phyloP scores from a whole-genome alignment of 257 asterid genomes.

The Solanum chilense region DNA sequence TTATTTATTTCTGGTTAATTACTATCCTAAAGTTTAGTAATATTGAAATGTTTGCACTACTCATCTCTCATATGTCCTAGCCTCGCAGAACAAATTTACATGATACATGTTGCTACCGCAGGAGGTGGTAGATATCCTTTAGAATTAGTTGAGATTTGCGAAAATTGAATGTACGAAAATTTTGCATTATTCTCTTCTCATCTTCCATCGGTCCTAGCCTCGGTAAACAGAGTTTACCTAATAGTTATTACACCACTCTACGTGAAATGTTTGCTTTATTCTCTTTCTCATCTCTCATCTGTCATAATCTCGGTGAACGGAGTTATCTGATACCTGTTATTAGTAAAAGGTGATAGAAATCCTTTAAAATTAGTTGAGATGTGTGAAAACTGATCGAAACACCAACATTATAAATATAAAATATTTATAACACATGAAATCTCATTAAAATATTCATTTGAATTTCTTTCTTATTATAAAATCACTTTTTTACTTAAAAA shows the following conservation, averaged over 20 bases:
- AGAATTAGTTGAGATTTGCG: no score
- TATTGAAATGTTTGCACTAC: background rate
- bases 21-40: background rate
- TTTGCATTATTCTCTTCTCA: background rate
- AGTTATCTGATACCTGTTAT: accelerated
- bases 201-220: background rate
- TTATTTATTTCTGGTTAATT: background rate
- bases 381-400: background rate
- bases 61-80: no score
- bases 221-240: no score
- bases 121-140: no score
- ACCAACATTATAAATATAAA: no score
- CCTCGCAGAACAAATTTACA: no score
- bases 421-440: background rate
- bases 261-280: background rate
- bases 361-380: no score
- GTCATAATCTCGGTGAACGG: accelerated
- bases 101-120: no score
- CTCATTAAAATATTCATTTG: background rate
- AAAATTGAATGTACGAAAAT: background rate
- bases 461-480: no score
- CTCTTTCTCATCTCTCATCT: background rate
- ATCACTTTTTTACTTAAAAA: no score
- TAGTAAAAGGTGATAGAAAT: no score
- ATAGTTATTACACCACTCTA: accelerated